These are phyloP conservation scores for Globisporangium solare DNA, from an alignment of 352 stramenopile genomes.

Conservation along the genomic window DNA sequence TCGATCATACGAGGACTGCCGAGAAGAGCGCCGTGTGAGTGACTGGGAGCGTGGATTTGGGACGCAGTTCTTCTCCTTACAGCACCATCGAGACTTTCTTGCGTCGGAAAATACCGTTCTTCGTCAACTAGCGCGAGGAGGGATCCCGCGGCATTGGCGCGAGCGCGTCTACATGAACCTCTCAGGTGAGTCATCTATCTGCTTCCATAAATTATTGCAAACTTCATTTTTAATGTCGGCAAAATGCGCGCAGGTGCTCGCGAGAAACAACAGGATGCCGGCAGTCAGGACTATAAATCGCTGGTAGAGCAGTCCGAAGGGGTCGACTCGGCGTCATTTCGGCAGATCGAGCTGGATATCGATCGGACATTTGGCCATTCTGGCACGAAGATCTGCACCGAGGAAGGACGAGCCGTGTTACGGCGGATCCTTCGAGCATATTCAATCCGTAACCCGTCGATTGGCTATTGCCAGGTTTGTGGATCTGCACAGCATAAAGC, in stretches of 20 bases:
- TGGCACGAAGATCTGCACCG: constrained; percentile 52
- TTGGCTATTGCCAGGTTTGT: constrained; percentile 83
- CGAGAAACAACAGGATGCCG: constrained; percentile 52
- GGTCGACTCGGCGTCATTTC: constrained; percentile 55
- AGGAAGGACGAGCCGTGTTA: constrained; percentile 44
- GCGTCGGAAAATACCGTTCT: constrained; percentile 23
- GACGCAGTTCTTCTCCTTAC: constrained; percentile 28
- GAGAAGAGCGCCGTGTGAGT: constrained; percentile 58
- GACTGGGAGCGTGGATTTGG: constrained; percentile 58
- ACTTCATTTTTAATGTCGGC: constrained; percentile 1
- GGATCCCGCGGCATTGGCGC: constrained; percentile 59
- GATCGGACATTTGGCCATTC: constrained; percentile 82
- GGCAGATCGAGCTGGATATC: constrained; percentile 86
- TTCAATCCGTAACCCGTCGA: constrained; percentile 63
- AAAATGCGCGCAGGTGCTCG: constrained; percentile 20
- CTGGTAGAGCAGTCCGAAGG: constrained; percentile 40
- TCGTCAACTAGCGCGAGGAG: constrained; percentile 31
- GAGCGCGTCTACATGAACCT: constrained; percentile 71
- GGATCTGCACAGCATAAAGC: neutral
- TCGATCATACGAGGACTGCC: constrained; percentile 66
- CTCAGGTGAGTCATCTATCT: constrained; percentile 23
- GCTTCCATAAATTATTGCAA: neutral
- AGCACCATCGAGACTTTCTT: constrained; percentile 4
- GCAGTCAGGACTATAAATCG: constrained; percentile 39
- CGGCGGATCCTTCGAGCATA: constrained; percentile 75